Conservation (phyloP, 2,329 filamentous ascomycete species). For the Colletotrichum sublineola region DNA sequence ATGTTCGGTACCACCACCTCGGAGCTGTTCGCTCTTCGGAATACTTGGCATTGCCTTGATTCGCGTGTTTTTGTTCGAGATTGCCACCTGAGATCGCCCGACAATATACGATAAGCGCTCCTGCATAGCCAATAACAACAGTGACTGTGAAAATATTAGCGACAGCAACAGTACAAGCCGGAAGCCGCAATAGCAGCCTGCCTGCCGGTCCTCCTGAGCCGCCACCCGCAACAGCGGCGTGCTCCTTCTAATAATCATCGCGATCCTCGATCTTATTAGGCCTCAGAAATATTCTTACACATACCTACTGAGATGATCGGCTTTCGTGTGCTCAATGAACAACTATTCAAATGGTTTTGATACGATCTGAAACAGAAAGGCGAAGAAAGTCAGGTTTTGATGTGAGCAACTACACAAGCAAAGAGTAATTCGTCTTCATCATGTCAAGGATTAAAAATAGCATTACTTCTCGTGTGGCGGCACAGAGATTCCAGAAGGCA, state of each 20-base stretch:
- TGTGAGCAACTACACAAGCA: too few relatives aligned
- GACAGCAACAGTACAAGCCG: not conserved
- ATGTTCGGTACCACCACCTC: conserved; percentile 29
- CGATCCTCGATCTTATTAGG: not conserved
- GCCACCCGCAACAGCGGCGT: not conserved
- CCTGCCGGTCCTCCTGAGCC: not conserved
- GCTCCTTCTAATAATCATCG: too few relatives aligned
- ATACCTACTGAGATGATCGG: not conserved
- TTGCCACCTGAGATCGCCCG: not conserved
- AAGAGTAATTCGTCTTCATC: too few relatives aligned
- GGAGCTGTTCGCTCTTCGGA: conserved; percentile 19
- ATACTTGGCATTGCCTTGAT: conserved; percentile 26
- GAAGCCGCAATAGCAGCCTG: not conserved
- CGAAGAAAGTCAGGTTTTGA: too few relatives aligned
- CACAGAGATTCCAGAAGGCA: too few relatives aligned
- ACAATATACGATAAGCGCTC: not conserved
- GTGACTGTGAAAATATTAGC: conserved; percentile 1
- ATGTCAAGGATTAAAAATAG: too few relatives aligned
- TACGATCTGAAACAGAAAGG: too few relatives aligned
- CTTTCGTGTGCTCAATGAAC: not conserved
- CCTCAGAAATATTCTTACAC: too few relatives aligned
- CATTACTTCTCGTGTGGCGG: too few relatives aligned
- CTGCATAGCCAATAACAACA: not conserved
- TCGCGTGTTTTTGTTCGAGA: not conserved
- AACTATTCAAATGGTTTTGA: too few relatives aligned